phyloP scores from a whole-genome alignment of 2,329 filamentous ascomycete genomes.

The Diaporthe longicolla region DNA sequence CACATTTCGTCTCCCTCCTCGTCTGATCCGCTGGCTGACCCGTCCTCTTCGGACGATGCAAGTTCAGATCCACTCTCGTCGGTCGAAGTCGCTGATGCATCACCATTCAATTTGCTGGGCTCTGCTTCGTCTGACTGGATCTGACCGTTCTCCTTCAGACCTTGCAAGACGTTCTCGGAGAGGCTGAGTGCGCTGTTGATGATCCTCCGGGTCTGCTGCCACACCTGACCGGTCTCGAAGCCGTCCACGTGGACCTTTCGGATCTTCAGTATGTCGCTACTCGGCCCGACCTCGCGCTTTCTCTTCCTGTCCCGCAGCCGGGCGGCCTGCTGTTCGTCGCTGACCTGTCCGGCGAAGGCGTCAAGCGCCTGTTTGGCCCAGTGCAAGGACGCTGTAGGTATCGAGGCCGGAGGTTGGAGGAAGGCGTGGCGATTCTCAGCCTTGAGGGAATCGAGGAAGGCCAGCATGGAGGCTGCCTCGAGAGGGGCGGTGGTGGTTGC shows the following conservation, averaged over 20 bases:
- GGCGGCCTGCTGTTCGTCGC: conserved; percentile 76
- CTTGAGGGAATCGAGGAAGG: conserved; percentile 70
- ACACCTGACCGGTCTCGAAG: conserved; percentile 90
- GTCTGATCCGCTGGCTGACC: conserved; percentile 48
- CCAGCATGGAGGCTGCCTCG: conserved; percentile 57
- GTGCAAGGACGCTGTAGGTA: conserved; percentile 79
- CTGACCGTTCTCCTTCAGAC: conserved; percentile 60
- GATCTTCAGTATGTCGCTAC: conserved; percentile 75
- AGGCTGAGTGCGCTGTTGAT: conserved; percentile 71
- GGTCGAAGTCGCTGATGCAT: conserved; percentile 49
- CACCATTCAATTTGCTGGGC: conserved; percentile 45
- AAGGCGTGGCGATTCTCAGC: conserved; percentile 78
- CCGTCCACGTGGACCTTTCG: conserved; percentile 89
- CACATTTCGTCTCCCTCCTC: conserved; percentile 56
- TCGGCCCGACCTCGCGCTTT: conserved; percentile 72
- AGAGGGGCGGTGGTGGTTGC: conserved; percentile 50
- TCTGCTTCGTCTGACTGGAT: conserved; percentile 16
- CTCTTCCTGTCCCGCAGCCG: conserved; percentile 82
- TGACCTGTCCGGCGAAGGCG: conserved; percentile 80
- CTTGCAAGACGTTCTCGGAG: conserved; percentile 61
- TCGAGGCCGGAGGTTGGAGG: conserved; percentile 77
- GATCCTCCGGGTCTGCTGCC: conserved; percentile 92
- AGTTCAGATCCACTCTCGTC: conserved; percentile 57
- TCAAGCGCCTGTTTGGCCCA: conserved; percentile 87
- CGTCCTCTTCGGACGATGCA: conserved; percentile 43